Evolutionary conservation across 768 basidiomycete genomes (phyloP), one percentile per base, ranked within the genome.

Genomic region (Boletellus ananas): DNA sequence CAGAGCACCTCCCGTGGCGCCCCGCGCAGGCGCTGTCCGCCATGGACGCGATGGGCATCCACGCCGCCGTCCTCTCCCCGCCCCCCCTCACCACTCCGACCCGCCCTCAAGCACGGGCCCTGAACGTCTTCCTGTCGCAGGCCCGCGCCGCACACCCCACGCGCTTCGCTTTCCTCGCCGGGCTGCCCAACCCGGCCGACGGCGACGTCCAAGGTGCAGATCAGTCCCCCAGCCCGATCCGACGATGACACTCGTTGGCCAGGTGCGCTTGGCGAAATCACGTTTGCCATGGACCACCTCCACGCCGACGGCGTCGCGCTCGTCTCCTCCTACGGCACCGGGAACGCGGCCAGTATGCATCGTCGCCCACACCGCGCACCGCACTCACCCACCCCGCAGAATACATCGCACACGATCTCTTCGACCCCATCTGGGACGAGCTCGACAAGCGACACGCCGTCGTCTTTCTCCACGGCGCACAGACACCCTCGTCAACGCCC

Each of bases 381-480:
- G 27, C 20, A 47, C 58, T 55, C 47, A 64, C 23, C 23, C 39
- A 6, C 25, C 27, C 33, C 18, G 34, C 51, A 88, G 86, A 66
- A 49, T 89, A 87, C 63, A 62, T 88, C 31, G 87, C 83, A 10
- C 76, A 88, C 59, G 78, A 83, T 52, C 54, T 58, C 10, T 90
- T 80, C 54, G 80, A 84, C 45, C 72, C 77, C 14, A 72, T 90
- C 51, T 90, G 86, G 87, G 73, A 74, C n/a, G 85, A 84, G 58
- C 74, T 90, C 25, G 55, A 88, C 61, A 70, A 65, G 47, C 76
- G 87, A 33, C 60, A 68, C 8, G 77, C 81, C 2, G 76, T 83
- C 25, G 83, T 88, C 17, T 87, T 89, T 61, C 70, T 90, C 18
- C 87, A 90, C 64, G 86, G 87, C 29, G 74, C 80, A 27, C 84